phyloP scores from a whole-genome alignment of 1,284 basidiomycete genomes.

The Puccinia triticina region DNA sequence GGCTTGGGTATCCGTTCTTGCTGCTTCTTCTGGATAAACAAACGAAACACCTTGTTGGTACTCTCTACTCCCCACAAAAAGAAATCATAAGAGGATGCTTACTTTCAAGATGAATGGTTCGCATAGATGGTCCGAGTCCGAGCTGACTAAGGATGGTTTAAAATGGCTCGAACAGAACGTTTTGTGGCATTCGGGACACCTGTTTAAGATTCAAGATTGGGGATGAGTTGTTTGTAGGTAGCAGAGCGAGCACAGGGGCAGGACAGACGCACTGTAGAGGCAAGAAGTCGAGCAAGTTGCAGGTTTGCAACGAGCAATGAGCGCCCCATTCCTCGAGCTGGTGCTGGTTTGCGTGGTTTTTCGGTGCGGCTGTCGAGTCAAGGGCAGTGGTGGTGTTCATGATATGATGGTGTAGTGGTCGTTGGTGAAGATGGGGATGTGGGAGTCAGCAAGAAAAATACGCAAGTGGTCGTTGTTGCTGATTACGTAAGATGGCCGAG shows the following conservation, averaged over 20 bases:
- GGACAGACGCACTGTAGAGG: constrained; percentile 37
- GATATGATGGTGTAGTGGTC: not conserved
- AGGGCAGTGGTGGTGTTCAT: not conserved
- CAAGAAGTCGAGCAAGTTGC: constrained; percentile 50
- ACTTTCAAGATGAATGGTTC: constrained; percentile 30
- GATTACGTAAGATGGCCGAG: not conserved
- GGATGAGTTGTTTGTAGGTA: not conserved
- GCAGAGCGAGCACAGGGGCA: not conserved
- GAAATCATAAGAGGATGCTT: not conserved
- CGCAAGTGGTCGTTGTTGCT: too few species aligned
- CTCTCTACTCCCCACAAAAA: not conserved
- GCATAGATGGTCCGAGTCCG: constrained; percentile 18
- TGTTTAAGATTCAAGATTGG: not conserved
- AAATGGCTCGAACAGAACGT: constrained; percentile 49
- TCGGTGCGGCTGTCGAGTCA: not conserved
- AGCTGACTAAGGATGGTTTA: constrained; percentile 33
- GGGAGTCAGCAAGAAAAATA: too few species aligned
- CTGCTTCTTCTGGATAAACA: not conserved
- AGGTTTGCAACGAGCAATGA: constrained; percentile 45
- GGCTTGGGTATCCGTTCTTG: not conserved
- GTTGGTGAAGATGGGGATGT: not conserved
- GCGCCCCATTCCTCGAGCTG: constrained; percentile 51
- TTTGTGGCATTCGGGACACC: constrained; percentile 47
- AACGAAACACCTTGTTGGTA: not conserved
- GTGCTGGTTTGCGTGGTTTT: constrained; percentile 8